These are phyloP conservation scores for Lentinus brumalis DNA, from an alignment of 768 basidiomycete species.

Conservation along the genomic window DNA sequence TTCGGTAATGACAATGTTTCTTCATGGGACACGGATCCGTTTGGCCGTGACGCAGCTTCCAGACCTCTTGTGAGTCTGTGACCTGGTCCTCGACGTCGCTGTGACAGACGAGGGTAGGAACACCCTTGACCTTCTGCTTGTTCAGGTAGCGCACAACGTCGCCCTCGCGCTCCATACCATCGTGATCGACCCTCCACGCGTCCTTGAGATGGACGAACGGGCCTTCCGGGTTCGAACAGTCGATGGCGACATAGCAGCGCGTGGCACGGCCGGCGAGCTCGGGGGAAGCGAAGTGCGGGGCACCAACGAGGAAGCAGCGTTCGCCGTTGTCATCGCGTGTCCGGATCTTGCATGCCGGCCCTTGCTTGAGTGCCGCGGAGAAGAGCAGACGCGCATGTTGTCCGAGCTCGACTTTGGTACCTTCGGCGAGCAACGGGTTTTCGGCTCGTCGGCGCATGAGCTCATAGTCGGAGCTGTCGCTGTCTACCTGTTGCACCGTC, in stretches of 20 bases:
- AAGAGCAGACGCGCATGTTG: not conserved
- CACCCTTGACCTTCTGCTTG: not conserved
- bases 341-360: not conserved
- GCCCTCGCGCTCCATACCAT: not conserved
- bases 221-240: not conserved
- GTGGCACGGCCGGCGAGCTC: not conserved
- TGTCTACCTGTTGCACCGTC: not conserved
- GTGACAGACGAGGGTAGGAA: conserved; percentile 4
- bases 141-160: not conserved
- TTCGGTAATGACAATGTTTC: conserved; percentile 13
- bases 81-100: conserved; percentile 9
- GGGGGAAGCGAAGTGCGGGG: not conserved
- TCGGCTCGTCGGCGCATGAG: not conserved
- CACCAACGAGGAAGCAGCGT: not conserved
- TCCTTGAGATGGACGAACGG: conserved; percentile 12
- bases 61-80: not conserved
- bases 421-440: not conserved
- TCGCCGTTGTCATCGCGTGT: not conserved
- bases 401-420: not conserved
- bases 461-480: not conserved
- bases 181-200: conserved; percentile 1
- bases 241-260: conserved; percentile 1
- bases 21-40: not conserved
- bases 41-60: not conserved
- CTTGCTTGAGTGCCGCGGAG: not conserved